Base-by-base conservation (phyloP, 768 basidiomycete species). In the Phylloporus rhodoxanthus region DNA sequence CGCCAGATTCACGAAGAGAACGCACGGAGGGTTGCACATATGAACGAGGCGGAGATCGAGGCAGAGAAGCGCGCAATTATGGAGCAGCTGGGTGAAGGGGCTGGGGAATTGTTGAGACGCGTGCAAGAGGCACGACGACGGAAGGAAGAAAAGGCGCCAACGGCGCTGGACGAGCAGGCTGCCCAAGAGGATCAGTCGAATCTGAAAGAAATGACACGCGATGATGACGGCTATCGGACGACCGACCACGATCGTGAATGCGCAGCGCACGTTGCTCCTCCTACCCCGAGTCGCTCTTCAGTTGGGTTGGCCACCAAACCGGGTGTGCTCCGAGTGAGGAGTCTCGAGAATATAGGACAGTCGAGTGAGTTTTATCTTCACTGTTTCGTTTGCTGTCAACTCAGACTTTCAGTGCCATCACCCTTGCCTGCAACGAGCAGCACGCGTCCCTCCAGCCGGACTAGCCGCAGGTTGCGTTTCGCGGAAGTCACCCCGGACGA, bases 401-500 rank as follows among this genome's bases (percentile, higher is more conserved):
- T 25, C 4, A 33, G 9, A 32, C 20, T 1, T 36, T 64, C 68
- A 54, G 74, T 70, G 6, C 69, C 75, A 19, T 73, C 58, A 7
- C 64, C 81, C 5, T 74, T 63, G 25, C 59, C 79, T 32, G 75
- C 75, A 10, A 70, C 73, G 7, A 69, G 72, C 48, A 75, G 67
- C 48, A 80, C 79, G 13, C 80, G 85, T 11, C 84, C 85, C 13
- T 76, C 82, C 65, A 74, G 80, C 63, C 45, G 79, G 67, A 54
- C 75, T 1, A 59, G 71, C 43, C 70, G 84, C 13, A 80, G 69
- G 55, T 67, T 91, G 26, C 81, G 89, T 15, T 92, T 92, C 58
- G 85, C 87, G 28, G 82, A 90, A 33, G 71, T 89, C 14, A 79
- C 76, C 1, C 80, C 86, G 0, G 68, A 77, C n/a, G 85, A 91